Percentiles rank a stretch among this genome's conserved stretches.
Conservation (phyloP, 352 stramenopile species). For the Pythium insidiosum region DNA sequence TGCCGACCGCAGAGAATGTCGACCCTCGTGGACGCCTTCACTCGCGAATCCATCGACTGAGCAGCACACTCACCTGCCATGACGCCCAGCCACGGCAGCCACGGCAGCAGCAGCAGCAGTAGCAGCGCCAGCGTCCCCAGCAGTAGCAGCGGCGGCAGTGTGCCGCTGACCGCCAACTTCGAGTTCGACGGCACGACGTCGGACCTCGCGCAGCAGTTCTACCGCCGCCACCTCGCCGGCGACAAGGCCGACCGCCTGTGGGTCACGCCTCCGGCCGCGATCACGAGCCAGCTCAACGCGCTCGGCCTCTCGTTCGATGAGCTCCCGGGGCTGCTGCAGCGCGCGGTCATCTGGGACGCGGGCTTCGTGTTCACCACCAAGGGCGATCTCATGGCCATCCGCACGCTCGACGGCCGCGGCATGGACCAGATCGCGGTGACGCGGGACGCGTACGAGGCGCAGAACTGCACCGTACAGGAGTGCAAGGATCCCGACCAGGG, state of each 20-base stretch:
- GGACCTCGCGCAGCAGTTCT: constrained; percentile 22
- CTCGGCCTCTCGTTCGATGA: constrained; percentile 4
- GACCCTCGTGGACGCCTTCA: too few relatives aligned
- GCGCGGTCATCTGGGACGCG: constrained; percentile 16
- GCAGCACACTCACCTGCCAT: too few relatives aligned
- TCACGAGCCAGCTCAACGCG: constrained; percentile 6
- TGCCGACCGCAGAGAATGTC: too few relatives aligned
- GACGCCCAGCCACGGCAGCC: too few relatives aligned
- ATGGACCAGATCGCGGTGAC: constrained; percentile 15
- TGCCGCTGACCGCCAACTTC: constrained; percentile 4
- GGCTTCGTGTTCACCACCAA: constrained; percentile 4
- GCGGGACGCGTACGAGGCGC: not conserved
- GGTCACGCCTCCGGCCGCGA: constrained; percentile 4
- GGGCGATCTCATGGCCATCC: constrained; percentile 5
- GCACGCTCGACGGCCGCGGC: constrained; percentile 6
- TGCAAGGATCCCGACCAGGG: constrained; percentile 11
- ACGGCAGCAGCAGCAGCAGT: too few relatives aligned
- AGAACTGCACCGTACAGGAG: constrained; percentile 1
- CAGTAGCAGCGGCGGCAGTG: too few relatives aligned
- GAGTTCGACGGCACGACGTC: constrained; percentile 14
- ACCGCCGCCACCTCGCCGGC: constrained; percentile 5
- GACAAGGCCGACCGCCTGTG: not conserved
- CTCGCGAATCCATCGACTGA: too few relatives aligned
- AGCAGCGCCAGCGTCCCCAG: too few relatives aligned
- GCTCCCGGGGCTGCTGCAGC: too few relatives aligned